Evolutionary conservation across 2,329 filamentous ascomycete species (phyloP).

Genomic region (Tolypocladium album): DNA sequence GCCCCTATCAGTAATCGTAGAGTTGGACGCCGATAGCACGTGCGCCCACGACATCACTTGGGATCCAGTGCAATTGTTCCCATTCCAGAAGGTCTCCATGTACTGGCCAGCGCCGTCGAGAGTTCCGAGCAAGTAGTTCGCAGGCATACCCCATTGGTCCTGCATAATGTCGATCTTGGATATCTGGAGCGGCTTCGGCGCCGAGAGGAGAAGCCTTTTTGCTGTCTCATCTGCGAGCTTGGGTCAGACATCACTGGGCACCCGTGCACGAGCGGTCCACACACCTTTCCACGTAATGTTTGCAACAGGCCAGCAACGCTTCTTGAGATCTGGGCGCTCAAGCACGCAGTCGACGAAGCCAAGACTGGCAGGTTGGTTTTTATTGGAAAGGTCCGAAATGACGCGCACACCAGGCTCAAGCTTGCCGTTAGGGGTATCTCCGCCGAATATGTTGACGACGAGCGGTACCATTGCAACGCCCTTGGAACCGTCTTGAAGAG

Average conservation of each 20-base stretch:
- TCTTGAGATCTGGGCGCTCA: neutral
- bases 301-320: neutral
- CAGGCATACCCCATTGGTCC: neutral
- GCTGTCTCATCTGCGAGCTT: neutral
- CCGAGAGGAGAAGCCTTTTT: neutral
- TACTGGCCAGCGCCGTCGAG: neutral
- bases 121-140: neutral
- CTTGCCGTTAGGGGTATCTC: neutral
- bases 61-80: neutral
- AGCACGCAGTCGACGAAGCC: neutral
- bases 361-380: neutral
- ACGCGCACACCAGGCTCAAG: neutral
- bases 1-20: too few relatives aligned
- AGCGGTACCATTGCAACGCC: neutral
- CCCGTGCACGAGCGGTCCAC: neutral
- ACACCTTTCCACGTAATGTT: neutral
- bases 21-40: neutral
- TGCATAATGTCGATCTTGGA: neutral
- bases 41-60: neutral
- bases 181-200: neutral
- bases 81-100: neutral
- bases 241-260: neutral
- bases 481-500: neutral
- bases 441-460: neutral
- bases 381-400: neutral